These are phyloP conservation scores for Sclerotinia glacialis DNA, from an alignment of 2,329 filamentous ascomycete species.

Conservation along the genomic window DNA sequence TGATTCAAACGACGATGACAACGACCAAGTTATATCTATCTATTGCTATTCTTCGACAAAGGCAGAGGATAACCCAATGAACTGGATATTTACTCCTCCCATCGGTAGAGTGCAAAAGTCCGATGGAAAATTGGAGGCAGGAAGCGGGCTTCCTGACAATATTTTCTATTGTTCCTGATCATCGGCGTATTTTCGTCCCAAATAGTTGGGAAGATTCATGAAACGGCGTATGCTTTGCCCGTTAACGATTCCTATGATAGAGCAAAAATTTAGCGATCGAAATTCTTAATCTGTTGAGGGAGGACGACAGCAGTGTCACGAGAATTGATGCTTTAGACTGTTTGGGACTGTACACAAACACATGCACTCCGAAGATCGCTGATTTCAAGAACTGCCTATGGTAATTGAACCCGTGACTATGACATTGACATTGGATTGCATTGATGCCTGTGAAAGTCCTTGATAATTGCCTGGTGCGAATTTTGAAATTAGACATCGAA, in stretches of 20 bases:
- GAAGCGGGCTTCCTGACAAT: background rate
- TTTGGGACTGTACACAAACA: background rate
- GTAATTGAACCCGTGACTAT: background rate
- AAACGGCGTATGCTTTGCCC: background rate
- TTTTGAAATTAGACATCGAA: background rate
- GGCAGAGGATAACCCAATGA: background rate
- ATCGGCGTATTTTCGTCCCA: conserved; percentile 3
- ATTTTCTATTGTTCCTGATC: background rate
- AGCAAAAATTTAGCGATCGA: background rate
- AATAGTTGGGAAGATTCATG: background rate
- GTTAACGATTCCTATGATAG: background rate
- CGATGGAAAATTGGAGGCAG: background rate
- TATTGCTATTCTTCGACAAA: background rate
- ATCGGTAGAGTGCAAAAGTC: conserved; percentile 2
- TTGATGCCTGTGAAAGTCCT: background rate
- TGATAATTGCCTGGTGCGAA: background rate
- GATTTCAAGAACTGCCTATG: background rate
- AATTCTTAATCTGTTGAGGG: background rate
- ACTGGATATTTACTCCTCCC: background rate
- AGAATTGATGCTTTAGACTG: background rate
- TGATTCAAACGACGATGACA: background rate
- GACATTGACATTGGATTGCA: background rate
- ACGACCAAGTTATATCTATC: background rate
- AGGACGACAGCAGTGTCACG: background rate
- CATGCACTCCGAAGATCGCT: background rate